A percentile compares a stretch with the other conserved stretches of the same genome.
Conservation (phyloP, 2,329 filamentous ascomycete species). For the Cytospora piceicola region DNA sequence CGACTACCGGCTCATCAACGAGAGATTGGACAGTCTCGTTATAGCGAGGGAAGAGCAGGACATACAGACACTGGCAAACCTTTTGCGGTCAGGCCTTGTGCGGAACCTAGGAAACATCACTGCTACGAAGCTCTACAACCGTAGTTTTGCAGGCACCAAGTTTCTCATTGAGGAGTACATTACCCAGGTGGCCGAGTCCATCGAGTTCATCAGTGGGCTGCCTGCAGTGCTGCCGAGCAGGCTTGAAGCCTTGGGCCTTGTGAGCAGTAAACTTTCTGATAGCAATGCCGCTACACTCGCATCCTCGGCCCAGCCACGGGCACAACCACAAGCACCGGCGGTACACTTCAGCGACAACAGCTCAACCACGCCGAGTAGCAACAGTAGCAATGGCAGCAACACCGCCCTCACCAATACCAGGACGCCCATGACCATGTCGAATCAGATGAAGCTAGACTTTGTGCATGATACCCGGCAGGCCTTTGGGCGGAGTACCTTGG, state of each 20-base stretch:
- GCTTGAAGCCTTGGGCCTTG: slow-evolving; percentile 5
- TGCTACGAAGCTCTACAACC: slow-evolving; percentile 77
- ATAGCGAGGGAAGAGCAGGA: slow-evolving; percentile 50
- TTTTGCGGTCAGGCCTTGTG: slow-evolving; percentile 77
- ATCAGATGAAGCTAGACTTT: slow-evolving; percentile 71
- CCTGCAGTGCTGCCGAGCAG: slow-evolving; percentile 42
- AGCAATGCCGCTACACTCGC: neutral
- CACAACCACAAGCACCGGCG: slow-evolving; percentile 15
- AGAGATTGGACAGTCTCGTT: slow-evolving; percentile 71
- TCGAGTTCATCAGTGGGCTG: slow-evolving; percentile 73
- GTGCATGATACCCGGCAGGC: slow-evolving; percentile 86
- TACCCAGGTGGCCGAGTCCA: slow-evolving; percentile 77
- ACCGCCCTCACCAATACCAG: slow-evolving; percentile 14
- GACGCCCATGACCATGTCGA: slow-evolving; percentile 34
- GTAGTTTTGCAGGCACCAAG: slow-evolving; percentile 87
- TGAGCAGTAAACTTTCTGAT: neutral
- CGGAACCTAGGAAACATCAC: slow-evolving; percentile 93
- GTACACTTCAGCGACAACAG: slow-evolving; percentile 28
- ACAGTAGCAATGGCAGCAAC: slow-evolving; percentile 14
- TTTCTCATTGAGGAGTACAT: slow-evolving; percentile 90
- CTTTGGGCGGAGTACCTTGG: slow-evolving; percentile 82
- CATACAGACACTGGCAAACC: slow-evolving; percentile 74
- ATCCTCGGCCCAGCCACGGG: slow-evolving; percentile 5
- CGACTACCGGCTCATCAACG: slow-evolving; percentile 82
- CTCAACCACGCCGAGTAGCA: slow-evolving; percentile 21